phyloP scores from a whole-genome alignment of 768 basidiomycete genomes.

The Hericium rajendrae region DNA sequence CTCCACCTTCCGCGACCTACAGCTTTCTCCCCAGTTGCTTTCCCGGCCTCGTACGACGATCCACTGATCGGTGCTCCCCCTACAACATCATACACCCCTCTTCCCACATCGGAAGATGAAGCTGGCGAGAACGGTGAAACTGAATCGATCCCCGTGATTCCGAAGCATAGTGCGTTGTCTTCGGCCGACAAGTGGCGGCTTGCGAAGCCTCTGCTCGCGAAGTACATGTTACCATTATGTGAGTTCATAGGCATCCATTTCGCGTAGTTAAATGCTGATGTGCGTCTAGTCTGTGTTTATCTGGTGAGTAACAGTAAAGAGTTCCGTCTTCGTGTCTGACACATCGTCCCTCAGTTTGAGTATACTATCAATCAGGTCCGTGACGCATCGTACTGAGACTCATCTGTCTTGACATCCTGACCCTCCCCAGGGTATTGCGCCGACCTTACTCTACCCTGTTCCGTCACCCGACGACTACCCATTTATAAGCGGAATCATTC shows the following conservation, averaged over 20 bases:
- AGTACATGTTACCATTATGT: conserved; percentile 94
- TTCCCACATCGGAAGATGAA: conserved; percentile 21
- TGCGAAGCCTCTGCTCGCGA: conserved; percentile 65
- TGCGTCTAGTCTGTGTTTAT: conserved; percentile 45
- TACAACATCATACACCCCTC: conserved; percentile 33
- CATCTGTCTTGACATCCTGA: neutral
- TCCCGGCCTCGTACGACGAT: conserved; percentile 17
- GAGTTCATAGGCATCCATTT: conserved; percentile 23
- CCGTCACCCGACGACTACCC: conserved; percentile 52
- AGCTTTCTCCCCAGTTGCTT: conserved; percentile 33
- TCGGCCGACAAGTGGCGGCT: conserved; percentile 71
- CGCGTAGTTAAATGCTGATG: neutral
- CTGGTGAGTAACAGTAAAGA: conserved; percentile 30
- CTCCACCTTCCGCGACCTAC: conserved; percentile 61
- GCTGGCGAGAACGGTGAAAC: conserved; percentile 13
- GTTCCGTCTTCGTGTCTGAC: conserved; percentile 1
- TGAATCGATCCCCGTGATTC: conserved; percentile 12
- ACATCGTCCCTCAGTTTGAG: conserved; percentile 51
- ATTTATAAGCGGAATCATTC: conserved; percentile 68
- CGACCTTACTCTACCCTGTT: conserved; percentile 82
- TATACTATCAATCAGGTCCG: conserved; percentile 83
- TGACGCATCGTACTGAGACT: neutral
- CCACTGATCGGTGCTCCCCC: neutral
- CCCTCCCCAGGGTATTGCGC: conserved; percentile 63
- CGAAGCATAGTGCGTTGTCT: conserved; percentile 41